Percentiles rank a stretch among this genome's conserved stretches.
Conservation (phyloP, 2,329 filamentous ascomycete genomes). For the Eutypella sp. region DNA sequence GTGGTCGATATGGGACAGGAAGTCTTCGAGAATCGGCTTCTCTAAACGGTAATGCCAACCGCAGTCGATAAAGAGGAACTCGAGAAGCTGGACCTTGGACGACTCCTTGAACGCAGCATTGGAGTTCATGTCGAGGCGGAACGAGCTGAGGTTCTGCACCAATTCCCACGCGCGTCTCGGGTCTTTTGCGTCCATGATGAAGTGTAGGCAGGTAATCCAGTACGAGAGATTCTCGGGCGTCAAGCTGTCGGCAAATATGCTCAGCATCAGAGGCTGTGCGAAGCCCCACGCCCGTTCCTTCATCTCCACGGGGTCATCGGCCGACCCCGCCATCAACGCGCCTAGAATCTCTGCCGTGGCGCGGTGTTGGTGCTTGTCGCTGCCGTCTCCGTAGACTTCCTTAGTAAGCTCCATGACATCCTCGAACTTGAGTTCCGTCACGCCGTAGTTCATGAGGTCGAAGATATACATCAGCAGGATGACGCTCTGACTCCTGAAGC, state of each 20-base stretch:
- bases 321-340: slow-evolving; percentile 73
- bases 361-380: slow-evolving; percentile 95
- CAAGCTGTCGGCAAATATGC: slow-evolving; percentile 83
- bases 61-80: slow-evolving; percentile 79
- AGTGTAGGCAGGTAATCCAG: slow-evolving; percentile 90
- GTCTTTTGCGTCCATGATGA: slow-evolving; percentile 83
- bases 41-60: slow-evolving; percentile 97
- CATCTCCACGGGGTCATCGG: slow-evolving; percentile 69
- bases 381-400: slow-evolving; percentile 83
- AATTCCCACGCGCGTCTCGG: slow-evolving; percentile 83
- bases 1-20: slow-evolving; percentile 87
- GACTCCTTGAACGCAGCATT: slow-evolving; percentile 99
- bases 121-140: slow-evolving; percentile 87
- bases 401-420: slow-evolving; percentile 79
- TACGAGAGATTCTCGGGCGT: slow-evolving; percentile 93
- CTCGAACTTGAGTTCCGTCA: slow-evolving; percentile 73
- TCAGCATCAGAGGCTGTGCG: slow-evolving; percentile 79
- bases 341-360: slow-evolving; percentile 92
- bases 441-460: slow-evolving; percentile 77
- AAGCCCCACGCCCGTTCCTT: slow-evolving; percentile 81
- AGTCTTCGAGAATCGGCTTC: slow-evolving; percentile 82
- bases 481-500: slow-evolving; percentile 84
- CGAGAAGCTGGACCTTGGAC: slow-evolving; percentile 86
- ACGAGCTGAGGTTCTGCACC: slow-evolving; percentile 74
- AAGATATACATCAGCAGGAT: slow-evolving; percentile 87